phyloP scores from a whole-genome alignment of 768 basidiomycete species.

The Mrakia gelida region DNA sequence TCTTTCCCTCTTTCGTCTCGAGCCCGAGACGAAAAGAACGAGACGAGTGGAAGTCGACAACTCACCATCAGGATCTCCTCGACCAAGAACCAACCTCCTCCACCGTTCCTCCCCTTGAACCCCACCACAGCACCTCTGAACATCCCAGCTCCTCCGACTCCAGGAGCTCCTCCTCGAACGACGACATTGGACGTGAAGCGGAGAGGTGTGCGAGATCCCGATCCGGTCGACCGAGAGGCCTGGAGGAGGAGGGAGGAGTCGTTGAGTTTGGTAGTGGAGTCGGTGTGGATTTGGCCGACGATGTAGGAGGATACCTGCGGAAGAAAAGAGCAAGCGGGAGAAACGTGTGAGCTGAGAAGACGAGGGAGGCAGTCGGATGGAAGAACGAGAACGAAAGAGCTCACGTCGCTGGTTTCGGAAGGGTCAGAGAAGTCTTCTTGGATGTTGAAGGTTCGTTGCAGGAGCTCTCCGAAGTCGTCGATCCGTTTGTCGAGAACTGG shows the following conservation, averaged over 20 bases:
- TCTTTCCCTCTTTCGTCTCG: background rate
- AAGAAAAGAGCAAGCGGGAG: conserved; percentile 8
- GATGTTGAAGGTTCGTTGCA: conserved; percentile 66
- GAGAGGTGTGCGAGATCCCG: conserved; percentile 58
- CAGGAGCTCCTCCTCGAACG: conserved; percentile 61
- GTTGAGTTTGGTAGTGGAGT: conserved; percentile 54
- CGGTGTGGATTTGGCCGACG: conserved; percentile 58
- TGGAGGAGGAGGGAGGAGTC: conserved; percentile 75
- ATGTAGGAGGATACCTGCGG: conserved; percentile 60
- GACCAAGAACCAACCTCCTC: conserved; percentile 79
- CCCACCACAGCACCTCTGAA: conserved; percentile 88
- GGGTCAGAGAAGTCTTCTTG: conserved; percentile 73
- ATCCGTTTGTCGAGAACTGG: conserved; percentile 82
- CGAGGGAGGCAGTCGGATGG: no score
- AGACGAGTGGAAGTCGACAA: conserved; percentile 15
- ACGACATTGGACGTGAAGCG: conserved; percentile 64
- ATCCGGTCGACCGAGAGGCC: conserved; percentile 70
- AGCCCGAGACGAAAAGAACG: background rate
- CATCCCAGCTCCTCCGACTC: conserved; percentile 63
- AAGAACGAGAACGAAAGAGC: conserved; percentile 23
- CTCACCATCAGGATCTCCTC: conserved; percentile 75
- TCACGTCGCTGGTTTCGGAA: conserved; percentile 51
- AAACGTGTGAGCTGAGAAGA: background rate
- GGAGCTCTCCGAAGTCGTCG: conserved; percentile 72
- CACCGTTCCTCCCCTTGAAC: conserved; percentile 82